These are phyloP conservation scores for Daedaleopsis sinensis DNA, from an alignment of 768 basidiomycete species.

Conservation along the genomic window DNA sequence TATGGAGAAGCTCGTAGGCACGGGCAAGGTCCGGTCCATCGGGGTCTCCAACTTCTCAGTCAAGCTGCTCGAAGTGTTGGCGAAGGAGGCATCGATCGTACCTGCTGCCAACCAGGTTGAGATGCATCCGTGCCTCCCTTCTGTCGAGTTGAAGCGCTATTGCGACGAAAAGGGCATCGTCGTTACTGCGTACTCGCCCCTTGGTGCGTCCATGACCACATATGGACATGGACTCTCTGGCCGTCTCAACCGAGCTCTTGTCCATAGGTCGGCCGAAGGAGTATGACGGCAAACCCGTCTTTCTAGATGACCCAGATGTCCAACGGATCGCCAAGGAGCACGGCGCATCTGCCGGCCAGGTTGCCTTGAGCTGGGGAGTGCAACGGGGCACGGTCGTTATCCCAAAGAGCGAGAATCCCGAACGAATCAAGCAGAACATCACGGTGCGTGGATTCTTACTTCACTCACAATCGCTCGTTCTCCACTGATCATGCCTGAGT, in stretches of 20 bases:
- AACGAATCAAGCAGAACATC: slow-evolving; percentile 57
- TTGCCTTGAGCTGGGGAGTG: slow-evolving; percentile 60
- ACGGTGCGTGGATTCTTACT: slow-evolving; percentile 25
- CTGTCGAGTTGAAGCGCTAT: slow-evolving; percentile 50
- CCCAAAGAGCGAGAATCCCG: slow-evolving; percentile 51
- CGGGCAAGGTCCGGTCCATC: slow-evolving; percentile 48
- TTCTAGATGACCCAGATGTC: slow-evolving; percentile 36
- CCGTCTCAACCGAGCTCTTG: not conserved
- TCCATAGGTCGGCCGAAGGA: slow-evolving; percentile 41
- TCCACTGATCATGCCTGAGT: slow-evolving; percentile 59
- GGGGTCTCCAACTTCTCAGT: slow-evolving; percentile 65
- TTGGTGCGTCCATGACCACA: slow-evolving; percentile 31
- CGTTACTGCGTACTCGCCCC: slow-evolving; percentile 54
- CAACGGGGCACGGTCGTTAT: slow-evolving; percentile 55
- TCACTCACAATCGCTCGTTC: too few species aligned
- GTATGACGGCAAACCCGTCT: slow-evolving; percentile 25
- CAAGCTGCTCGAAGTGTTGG: slow-evolving; percentile 42
- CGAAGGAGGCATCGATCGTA: slow-evolving; percentile 42
- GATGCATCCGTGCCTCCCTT: slow-evolving; percentile 54
- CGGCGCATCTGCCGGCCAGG: slow-evolving; percentile 51
- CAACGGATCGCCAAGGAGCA: slow-evolving; percentile 34
- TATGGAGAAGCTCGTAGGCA: slow-evolving; percentile 57
- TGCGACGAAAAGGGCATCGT: slow-evolving; percentile 51
- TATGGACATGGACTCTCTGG: not conserved
- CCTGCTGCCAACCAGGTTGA: slow-evolving; percentile 50